Evolutionary conservation across 2,329 filamentous ascomycete genomes (phyloP).

Genomic region (Cyanodermella asteris): DNA sequence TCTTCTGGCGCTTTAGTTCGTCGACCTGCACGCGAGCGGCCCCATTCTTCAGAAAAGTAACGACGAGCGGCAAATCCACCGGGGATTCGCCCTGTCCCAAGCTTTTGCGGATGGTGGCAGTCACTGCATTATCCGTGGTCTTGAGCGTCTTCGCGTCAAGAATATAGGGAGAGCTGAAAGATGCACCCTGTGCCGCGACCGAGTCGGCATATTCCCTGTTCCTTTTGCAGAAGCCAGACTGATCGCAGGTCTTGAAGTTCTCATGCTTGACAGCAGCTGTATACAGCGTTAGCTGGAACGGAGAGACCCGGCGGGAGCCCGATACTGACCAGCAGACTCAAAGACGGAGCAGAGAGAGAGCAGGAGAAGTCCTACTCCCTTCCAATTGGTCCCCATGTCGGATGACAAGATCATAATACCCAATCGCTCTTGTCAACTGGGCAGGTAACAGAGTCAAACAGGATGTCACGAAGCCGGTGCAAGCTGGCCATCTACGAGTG

Average conservation of each 20-base stretch:
- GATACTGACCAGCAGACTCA: constrained; percentile 38
- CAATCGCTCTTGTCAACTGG: too few relatives aligned
- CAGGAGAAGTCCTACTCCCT: constrained; percentile 38
- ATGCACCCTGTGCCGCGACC: constrained; percentile 38
- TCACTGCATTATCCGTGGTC: constrained; percentile 60
- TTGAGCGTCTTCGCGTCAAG: constrained; percentile 49
- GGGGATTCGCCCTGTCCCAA: constrained; percentile 42
- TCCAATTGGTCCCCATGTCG: constrained; percentile 47
- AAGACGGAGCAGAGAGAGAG: constrained; percentile 37
- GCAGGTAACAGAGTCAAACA: too few relatives aligned
- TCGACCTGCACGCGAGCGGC: constrained; percentile 73
- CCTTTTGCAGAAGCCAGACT: constrained; percentile 92
- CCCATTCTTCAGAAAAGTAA: constrained; percentile 79
- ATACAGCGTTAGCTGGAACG: too few relatives aligned
- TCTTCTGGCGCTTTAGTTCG: constrained; percentile 73
- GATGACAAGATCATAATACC: too few relatives aligned
- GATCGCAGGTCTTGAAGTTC: constrained; percentile 90
- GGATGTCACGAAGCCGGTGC: too few relatives aligned
- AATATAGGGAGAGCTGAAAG: constrained; percentile 63
- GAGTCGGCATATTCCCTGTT: constrained; percentile 78
- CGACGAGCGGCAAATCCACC: constrained; percentile 57
- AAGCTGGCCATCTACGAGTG: too few relatives aligned
- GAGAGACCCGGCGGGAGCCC: too few relatives aligned
- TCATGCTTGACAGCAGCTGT: constrained; percentile 57
- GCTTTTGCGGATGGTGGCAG: constrained; percentile 63